These are phyloP conservation scores for Cercospora sp. DNA, from an alignment of 2,329 filamentous ascomycete genomes.

Conservation along the genomic window DNA sequence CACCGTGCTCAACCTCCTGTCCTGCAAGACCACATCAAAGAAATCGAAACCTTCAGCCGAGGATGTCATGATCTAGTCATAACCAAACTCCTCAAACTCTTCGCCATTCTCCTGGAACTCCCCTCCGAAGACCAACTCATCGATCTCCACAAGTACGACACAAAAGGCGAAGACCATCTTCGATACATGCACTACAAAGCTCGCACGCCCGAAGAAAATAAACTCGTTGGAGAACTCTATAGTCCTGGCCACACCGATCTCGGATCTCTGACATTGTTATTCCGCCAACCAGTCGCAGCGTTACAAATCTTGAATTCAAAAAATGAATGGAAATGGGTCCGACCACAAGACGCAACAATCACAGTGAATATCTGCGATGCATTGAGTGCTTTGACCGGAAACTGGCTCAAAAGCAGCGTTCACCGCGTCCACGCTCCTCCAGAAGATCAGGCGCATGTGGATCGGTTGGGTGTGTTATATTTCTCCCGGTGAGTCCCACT, in stretches of 20 bases:
- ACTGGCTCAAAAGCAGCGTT: conserved; percentile 51
- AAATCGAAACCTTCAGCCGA: conserved; percentile 58
- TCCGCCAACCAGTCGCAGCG: conserved; percentile 45
- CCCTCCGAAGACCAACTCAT: conserved; percentile 59
- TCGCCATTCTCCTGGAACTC: conserved; percentile 62
- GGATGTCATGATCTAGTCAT: conserved; percentile 57
- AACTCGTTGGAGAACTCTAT: conserved; percentile 26
- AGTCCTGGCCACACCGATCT: conserved; percentile 46
- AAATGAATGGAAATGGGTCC: conserved; percentile 45
- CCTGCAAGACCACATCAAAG: conserved; percentile 51
- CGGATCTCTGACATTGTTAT: conserved; percentile 45
- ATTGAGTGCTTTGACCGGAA: conserved; percentile 43
- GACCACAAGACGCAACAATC: conserved; percentile 44
- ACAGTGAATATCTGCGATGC: conserved; percentile 46
- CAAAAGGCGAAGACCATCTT: conserved; percentile 60
- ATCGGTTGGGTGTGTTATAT: conserved; percentile 54
- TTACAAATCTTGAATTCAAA: conserved; percentile 42
- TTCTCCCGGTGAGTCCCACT: conserved; percentile 48
- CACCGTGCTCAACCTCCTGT: conserved; percentile 26
- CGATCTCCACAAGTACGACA: conserved; percentile 59
- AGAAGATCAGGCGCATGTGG: conserved; percentile 50
- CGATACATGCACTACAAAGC: conserved; percentile 42
- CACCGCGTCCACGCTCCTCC: conserved; percentile 54
- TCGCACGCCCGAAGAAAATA: conserved; percentile 29
- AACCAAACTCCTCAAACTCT: conserved; percentile 58